Evolutionary conservation across 257 asterid genomes (phyloP), one percentile per base, ranked within the genome.

Genomic region (Ilex aquifolium): DNA sequence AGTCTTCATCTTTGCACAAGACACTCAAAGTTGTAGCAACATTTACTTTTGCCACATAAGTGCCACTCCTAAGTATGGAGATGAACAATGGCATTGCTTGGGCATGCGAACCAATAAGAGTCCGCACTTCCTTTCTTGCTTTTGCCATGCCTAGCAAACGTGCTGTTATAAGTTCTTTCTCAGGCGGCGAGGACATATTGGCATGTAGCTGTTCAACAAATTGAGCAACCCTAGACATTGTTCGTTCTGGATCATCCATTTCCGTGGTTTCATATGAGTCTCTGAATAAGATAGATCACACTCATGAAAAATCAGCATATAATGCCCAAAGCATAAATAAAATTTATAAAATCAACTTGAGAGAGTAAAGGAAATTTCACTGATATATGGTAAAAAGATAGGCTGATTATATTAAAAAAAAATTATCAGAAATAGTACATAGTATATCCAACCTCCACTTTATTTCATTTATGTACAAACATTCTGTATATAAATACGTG

Each of bases 51-150:
- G 96, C 95, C 70, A 64, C 65, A 52, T 60, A 77, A 66, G 91
- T 84, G 55, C 94, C 97, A 65, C 61, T 83, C 68, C 97, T 82
- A 61, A 90, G 91, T 54, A 88, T 73, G 76, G 90, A 83, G 68
- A 91, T 80, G 44, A 91, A 84, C 78, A 91, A 72, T 44, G 97
- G 86, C 93, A 91, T 85, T 67, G 97, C 89, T 69, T 82, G 97
- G 64, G 85, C 84, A 69, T 91, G 96, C 17, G 96, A 80, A 74
- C 95, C 90, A 70, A 91, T 83, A 57, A 88, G 84, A 70, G 75
- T 76, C 13, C 97, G 82, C 21, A 84, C 94, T 76, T 82, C 95
- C 82, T 82, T 88, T 77, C 96, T 83, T 59, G 96, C 73, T 79
- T 79, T 85, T 57, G 86, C 88, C 63, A 88, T 84, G 60, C 91